phyloP scores from a whole-genome alignment of 371 early-diverging fungal species.

The Circinella minor region DNA sequence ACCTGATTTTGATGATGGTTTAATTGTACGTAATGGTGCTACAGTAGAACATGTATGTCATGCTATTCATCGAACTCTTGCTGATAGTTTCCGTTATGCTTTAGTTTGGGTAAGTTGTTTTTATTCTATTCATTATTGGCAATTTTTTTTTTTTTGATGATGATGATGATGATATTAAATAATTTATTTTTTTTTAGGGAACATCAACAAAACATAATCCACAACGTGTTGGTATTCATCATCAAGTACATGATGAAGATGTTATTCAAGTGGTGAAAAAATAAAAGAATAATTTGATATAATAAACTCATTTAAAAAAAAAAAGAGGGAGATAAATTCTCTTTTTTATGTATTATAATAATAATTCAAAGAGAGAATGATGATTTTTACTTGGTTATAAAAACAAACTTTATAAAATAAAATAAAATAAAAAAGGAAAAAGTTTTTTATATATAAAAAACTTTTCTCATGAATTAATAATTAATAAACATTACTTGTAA shows the following conservation, averaged over 20 bases:
- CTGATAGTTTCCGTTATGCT: slow-evolving; percentile 92
- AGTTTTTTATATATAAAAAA: no score
- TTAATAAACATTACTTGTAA: not conserved
- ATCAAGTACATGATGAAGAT: slow-evolving; percentile 96
- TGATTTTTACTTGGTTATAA: no score
- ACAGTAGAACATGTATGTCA: slow-evolving; percentile 97
- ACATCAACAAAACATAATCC: slow-evolving; percentile 95
- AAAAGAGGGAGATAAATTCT: not conserved
- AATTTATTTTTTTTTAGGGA: slow-evolving; percentile 56
- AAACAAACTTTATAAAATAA: no score
- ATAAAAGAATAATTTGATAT: slow-evolving; percentile 16
- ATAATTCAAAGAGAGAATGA: no score
- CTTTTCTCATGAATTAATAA: not conserved
- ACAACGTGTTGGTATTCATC: slow-evolving; percentile 95
- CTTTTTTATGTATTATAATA: no score
- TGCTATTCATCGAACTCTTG: slow-evolving; percentile 92
- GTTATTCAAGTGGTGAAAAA: slow-evolving; percentile 95
- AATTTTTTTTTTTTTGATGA: no score
- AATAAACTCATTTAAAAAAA: not conserved
- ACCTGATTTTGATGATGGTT: slow-evolving; percentile 96
- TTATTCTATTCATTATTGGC: slow-evolving; percentile 1
- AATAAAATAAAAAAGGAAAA: not conserved
- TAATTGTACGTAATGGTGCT: slow-evolving; percentile 89
- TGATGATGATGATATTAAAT: no score
- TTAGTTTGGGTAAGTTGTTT: slow-evolving; percentile 78